Evolutionary conservation across 2,329 filamentous ascomycete species (phyloP).

Genomic region (Verticillium tricorpus): DNA sequence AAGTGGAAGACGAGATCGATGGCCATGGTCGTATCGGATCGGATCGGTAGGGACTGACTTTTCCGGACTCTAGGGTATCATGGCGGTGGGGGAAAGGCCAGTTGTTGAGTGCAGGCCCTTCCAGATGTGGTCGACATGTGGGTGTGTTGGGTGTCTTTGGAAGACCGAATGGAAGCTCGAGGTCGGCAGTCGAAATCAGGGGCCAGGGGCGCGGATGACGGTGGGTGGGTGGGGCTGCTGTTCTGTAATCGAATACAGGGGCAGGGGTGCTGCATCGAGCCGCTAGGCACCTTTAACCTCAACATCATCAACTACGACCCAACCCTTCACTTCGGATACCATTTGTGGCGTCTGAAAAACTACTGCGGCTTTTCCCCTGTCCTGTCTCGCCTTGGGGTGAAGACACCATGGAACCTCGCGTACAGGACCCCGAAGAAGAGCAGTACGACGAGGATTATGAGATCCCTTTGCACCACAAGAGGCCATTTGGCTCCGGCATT

Average conservation of each 20-base stretch:
- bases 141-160: background rate
- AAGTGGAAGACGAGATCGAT: slow-evolving; percentile 45
- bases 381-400: background rate
- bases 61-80: background rate
- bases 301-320: background rate
- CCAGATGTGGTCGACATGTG: background rate
- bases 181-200: background rate
- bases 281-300: background rate
- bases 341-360: too few relatives aligned
- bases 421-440: background rate
- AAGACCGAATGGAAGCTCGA: background rate
- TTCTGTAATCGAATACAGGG: background rate
- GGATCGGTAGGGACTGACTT: background rate
- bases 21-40: slow-evolving; percentile 41
- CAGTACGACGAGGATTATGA: slow-evolving; percentile 36
- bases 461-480: slow-evolving; percentile 47
- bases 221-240: background rate
- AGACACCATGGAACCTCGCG: background rate
- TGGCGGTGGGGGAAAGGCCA: background rate
- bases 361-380: too few relatives aligned
- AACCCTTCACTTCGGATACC: background rate
- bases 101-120: background rate
- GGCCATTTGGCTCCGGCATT: slow-evolving; percentile 52
- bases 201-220: background rate
- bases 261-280: background rate